phyloP scores from a whole-genome alignment of 495 filamentous ascomycete species.

The Penicillium nucicola region DNA sequence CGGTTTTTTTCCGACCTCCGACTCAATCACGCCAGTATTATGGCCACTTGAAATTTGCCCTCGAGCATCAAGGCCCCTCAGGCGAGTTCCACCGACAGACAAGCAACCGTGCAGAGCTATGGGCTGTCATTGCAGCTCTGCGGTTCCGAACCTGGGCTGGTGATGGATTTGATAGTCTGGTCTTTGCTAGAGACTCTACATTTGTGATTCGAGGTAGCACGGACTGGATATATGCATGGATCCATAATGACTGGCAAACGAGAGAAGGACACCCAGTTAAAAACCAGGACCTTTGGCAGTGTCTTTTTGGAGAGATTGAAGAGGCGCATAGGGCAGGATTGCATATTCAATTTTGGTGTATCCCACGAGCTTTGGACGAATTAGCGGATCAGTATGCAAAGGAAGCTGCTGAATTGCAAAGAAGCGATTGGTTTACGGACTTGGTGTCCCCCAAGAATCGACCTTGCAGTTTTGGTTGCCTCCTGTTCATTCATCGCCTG shows the following conservation, averaged over 20 bases:
- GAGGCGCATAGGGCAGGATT: slow-evolving; percentile 15
- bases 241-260: slow-evolving; percentile 19
- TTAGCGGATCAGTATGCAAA: not conserved
- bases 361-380: not conserved
- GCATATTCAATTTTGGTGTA: slow-evolving; percentile 33
- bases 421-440: too few species aligned
- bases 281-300: slow-evolving; percentile 40
- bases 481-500: too few species aligned
- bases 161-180: slow-evolving; percentile 18
- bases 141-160: slow-evolving; percentile 7
- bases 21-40: not conserved
- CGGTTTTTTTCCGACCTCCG: not conserved
- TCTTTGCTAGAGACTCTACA: slow-evolving; percentile 37
- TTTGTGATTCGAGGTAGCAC: slow-evolving; percentile 37
- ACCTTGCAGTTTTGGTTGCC: too few species aligned
- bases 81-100: slow-evolving; percentile 21
- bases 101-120: slow-evolving; percentile 41
- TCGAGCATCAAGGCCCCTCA: slow-evolving; percentile 23
- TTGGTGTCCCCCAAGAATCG: too few species aligned
- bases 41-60: not conserved
- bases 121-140: slow-evolving; percentile 37
- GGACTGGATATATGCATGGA: slow-evolving; percentile 21
- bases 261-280: slow-evolving; percentile 16
- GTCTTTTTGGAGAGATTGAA: slow-evolving; percentile 14
- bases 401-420: not conserved